Conservation (phyloP, 2,329 filamentous ascomycete species). For the Corinectria fuckeliana region DNA sequence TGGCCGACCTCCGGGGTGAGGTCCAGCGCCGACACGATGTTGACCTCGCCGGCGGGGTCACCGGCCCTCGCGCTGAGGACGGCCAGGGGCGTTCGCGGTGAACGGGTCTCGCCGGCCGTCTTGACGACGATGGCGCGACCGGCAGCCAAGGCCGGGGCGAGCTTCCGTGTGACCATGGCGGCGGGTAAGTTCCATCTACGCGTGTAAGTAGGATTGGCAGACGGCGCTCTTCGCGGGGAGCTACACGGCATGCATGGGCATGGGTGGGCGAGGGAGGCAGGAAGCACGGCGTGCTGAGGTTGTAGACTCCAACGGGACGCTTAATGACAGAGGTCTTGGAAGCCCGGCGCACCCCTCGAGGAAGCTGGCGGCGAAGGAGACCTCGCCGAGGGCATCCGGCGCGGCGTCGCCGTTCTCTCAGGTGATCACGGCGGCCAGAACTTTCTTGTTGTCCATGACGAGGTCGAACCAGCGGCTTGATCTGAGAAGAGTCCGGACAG, state of each 20-base stretch:
- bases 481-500: too few relatives aligned
- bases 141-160: constrained; percentile 65
- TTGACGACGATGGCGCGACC: constrained; percentile 77
- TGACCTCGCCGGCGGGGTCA: constrained; percentile 60
- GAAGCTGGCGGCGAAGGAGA: constrained; percentile 61
- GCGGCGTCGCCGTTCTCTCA: constrained; percentile 74
- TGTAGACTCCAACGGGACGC: constrained; percentile 23
- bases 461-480: constrained; percentile 69
- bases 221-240: too few relatives aligned
- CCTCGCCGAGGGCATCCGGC: constrained; percentile 62
- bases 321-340: constrained; percentile 47
- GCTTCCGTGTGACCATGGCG: constrained; percentile 57
- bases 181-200: constrained; percentile 70
- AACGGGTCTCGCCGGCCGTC: constrained; percentile 74
- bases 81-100: constrained; percentile 71
- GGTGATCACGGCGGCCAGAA: constrained; percentile 69
- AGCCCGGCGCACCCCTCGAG: constrained; percentile 67
- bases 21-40: constrained; percentile 69
- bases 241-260: too few relatives aligned
- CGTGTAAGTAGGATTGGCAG: constrained; percentile 50
- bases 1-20: constrained; percentile 72
- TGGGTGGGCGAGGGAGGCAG: background rate
- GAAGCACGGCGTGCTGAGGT: constrained; percentile 58
- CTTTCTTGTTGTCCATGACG: constrained; percentile 67
- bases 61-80: constrained; percentile 73